Percentiles rank a stretch among this genome's conserved stretches.
Evolutionary conservation across 2,329 filamentous ascomycete species (phyloP).

Genomic region (Calonectria pauciramosa): DNA sequence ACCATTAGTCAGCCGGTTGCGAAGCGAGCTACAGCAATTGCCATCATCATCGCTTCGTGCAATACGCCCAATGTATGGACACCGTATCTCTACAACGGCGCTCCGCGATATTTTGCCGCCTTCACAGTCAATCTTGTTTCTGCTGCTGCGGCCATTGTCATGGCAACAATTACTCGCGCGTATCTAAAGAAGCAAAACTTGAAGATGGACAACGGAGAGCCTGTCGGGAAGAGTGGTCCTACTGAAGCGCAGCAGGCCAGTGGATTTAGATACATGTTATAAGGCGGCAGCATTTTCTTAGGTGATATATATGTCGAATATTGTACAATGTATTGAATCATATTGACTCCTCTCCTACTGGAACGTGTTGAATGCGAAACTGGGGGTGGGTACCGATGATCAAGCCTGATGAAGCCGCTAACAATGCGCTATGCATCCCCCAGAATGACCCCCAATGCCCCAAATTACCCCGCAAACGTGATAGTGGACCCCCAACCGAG

Average conservation of each 20-base stretch:
- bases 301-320: background rate
- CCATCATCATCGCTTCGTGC: slow-evolving; percentile 8
- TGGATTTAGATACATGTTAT: background rate
- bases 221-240: background rate
- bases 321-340: background rate
- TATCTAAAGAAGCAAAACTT: background rate
- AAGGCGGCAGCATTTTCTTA: background rate
- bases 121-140: background rate
- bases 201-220: slow-evolving; percentile 4
- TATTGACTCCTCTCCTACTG: background rate
- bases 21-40: background rate
- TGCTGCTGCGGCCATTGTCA: background rate
- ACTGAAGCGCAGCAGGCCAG: slow-evolving; percentile 6
- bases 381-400: background rate
- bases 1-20: background rate
- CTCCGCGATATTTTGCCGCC: background rate
- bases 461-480: slow-evolving; percentile 5
- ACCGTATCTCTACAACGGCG: slow-evolving; percentile 1
- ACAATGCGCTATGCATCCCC: background rate
- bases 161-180: slow-evolving; percentile 1
- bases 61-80: slow-evolving; percentile 5
- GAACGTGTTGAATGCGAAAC: background rate
- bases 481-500: background rate
- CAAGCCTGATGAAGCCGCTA: background rate
- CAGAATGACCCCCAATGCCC: background rate